phyloP scores from a whole-genome alignment of 2,329 filamentous ascomycete genomes.

The Pseudogymnoascus sp. region DNA sequence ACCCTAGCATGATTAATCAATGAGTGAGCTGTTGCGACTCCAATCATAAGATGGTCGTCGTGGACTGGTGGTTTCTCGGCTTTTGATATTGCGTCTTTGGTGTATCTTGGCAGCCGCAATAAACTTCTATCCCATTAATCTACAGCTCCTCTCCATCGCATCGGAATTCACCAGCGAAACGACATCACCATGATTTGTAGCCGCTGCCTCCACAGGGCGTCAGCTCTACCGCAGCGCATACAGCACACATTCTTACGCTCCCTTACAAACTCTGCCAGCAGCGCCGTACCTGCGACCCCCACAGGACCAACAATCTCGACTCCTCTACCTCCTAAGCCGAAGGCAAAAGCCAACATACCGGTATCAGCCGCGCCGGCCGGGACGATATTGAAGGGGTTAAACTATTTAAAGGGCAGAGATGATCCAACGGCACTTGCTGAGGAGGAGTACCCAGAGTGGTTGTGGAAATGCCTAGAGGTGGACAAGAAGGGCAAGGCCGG shows the following conservation, averaged over 20 bases:
- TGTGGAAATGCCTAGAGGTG: constrained; percentile 65
- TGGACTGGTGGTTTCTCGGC: background rate
- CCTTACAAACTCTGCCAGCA: constrained; percentile 15
- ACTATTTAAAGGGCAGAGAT: constrained; percentile 65
- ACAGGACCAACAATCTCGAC: constrained; percentile 25
- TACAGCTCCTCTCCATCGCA: background rate
- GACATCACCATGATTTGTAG: constrained; percentile 30
- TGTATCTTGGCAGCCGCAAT: background rate
- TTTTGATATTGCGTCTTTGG: constrained; percentile 7
- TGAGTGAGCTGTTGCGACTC: background rate
- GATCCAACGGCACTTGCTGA: constrained; percentile 71
- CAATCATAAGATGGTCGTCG: background rate
- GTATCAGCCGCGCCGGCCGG: constrained; percentile 44
- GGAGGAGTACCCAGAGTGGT: constrained; percentile 70
- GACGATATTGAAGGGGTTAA: constrained; percentile 64
- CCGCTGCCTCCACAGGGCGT: constrained; percentile 43
- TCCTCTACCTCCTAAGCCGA: constrained; percentile 23
- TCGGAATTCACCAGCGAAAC: background rate
- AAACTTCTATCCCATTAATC: constrained; percentile 9
- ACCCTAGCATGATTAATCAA: background rate
- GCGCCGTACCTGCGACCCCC: constrained; percentile 24
- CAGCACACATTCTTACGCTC: constrained; percentile 11
- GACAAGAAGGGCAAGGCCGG: constrained; percentile 44
- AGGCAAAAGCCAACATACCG: constrained; percentile 16
- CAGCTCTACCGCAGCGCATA: constrained; percentile 11